Conservation (phyloP, 352 stramenopile genomes). For the Phytophthora sansomeana region DNA sequence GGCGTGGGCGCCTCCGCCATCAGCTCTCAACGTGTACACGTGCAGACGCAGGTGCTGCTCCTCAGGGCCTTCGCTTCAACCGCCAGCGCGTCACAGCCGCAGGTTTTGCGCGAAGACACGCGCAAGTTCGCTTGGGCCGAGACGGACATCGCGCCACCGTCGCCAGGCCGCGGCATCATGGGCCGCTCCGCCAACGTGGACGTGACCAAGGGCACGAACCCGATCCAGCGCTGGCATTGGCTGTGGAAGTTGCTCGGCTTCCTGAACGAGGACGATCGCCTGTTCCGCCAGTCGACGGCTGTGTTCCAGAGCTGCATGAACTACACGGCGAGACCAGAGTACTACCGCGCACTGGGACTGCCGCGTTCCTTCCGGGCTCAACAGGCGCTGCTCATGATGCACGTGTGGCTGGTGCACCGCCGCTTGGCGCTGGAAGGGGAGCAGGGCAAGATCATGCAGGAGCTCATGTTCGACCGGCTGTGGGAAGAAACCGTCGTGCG, state of each 20-base stretch:
- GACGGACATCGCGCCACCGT: conserved; percentile 85
- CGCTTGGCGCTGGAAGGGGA: conserved; percentile 87
- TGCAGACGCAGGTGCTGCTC: conserved; percentile 9
- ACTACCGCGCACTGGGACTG: conserved; percentile 74
- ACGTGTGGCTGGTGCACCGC: conserved; percentile 97
- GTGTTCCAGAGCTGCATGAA: conserved; percentile 90
- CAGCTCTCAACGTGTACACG: not conserved
- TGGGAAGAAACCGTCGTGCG: conserved; percentile 96
- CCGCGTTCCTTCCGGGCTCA: conserved; percentile 91
- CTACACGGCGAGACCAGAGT: conserved; percentile 74
- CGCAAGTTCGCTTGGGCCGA: conserved; percentile 74
- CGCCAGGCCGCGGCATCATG: conserved; percentile 72
- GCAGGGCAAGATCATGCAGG: conserved; percentile 90
- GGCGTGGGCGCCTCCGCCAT: conserved; percentile 9
- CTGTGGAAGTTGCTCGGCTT: conserved; percentile 86
- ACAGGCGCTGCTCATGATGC: conserved; percentile 94
- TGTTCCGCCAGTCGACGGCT: conserved; percentile 76
- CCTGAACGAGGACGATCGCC: conserved; percentile 86
- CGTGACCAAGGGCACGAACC: conserved; percentile 67
- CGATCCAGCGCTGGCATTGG: conserved; percentile 82
- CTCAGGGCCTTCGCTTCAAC: conserved; percentile 20
- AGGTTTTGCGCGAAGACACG: conserved; percentile 5
- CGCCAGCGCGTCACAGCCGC: conserved; percentile 11
- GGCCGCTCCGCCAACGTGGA: conserved; percentile 85
- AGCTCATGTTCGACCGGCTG: conserved; percentile 97